These are phyloP conservation scores for Plasmodium fragile DNA, from an alignment of 169 alveolate species.

Conservation along the genomic window DNA sequence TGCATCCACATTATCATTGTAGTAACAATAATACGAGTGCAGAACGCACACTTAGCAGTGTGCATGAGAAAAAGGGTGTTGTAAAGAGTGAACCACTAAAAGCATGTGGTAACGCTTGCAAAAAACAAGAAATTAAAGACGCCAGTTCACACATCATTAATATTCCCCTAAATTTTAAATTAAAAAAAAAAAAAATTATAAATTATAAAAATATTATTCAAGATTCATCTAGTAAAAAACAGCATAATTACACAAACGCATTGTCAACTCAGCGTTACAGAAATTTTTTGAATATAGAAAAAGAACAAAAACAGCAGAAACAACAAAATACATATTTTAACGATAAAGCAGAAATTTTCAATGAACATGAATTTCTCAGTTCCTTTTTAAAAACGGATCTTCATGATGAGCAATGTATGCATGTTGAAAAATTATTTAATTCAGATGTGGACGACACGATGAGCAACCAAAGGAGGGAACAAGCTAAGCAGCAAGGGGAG, in stretches of 20 bases:
- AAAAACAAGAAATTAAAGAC: background rate
- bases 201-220: conserved; percentile 1
- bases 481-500: background rate
- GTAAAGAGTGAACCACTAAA: background rate
- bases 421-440: conserved; percentile 28
- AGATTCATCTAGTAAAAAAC: background rate
- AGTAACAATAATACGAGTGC: background rate
- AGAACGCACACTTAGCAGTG: background rate
- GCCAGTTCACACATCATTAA: conserved; percentile 5
- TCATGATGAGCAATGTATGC: conserved; percentile 18
- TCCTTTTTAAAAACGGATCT: conserved; percentile 21
- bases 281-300: background rate
- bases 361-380: conserved; percentile 4
- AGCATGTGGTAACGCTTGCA: background rate
- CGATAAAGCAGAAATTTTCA: conserved; percentile 12
- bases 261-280: background rate
- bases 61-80: background rate
- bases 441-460: conserved; percentile 11
- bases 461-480: background rate
- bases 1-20: background rate
- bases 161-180: conserved; percentile 44
- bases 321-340: background rate
- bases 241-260: background rate
- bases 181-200: conserved; percentile 18
- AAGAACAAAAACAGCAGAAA: background rate